A percentile compares a stretch with the other conserved stretches of the same genome.
Conservation (phyloP, 2,329 filamentous ascomycete species). For the Alternaria hordeiaustralica region DNA sequence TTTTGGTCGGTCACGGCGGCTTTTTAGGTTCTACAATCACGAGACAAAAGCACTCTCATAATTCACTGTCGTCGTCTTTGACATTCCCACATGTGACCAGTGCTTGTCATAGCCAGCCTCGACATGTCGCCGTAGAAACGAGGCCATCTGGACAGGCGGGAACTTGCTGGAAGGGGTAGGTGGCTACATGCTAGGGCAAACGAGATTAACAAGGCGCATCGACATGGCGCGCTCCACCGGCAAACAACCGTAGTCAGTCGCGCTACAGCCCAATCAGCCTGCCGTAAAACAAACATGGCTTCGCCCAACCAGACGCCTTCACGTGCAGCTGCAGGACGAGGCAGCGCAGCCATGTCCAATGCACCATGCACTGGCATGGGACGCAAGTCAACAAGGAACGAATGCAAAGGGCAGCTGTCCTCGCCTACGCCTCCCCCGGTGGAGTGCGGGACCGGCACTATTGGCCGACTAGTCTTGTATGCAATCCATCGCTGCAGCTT, state of each 20-base stretch:
- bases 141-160: not conserved
- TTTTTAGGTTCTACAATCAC: conserved; percentile 35
- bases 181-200: conserved; percentile 18
- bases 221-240: conserved; percentile 6
- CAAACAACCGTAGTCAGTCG: not conserved
- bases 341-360: not conserved
- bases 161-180: conserved; percentile 16
- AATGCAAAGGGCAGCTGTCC: not conserved
- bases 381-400: not conserved
- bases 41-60: conserved; percentile 16
- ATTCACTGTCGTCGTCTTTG: not conserved
- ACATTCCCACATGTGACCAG: not conserved
- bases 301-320: not conserved
- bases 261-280: not conserved
- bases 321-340: not conserved
- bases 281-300: not conserved
- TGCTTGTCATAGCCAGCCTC: not conserved
- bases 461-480: conserved; percentile 13
- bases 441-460: conserved; percentile 4
- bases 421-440: conserved; percentile 4
- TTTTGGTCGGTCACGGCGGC: conserved; percentile 32
- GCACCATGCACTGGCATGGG: not conserved
- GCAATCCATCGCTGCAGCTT: not conserved
- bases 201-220: conserved; percentile 36
- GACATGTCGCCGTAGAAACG: not conserved